phyloP scores from a whole-genome alignment of 2,329 filamentous ascomycete genomes.

The Claviceps digitariae region DNA sequence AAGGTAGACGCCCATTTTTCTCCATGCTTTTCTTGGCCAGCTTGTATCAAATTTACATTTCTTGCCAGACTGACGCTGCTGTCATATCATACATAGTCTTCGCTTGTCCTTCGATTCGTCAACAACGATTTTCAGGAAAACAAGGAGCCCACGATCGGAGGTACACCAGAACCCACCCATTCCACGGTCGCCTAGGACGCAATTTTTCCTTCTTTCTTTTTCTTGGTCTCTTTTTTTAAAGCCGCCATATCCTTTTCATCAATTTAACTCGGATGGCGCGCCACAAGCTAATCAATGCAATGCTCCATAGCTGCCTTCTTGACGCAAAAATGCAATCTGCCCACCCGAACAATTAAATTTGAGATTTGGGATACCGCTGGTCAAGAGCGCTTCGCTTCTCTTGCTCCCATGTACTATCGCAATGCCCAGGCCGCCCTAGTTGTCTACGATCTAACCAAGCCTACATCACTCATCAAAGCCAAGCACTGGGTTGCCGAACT shows the following conservation, averaged over 20 bases:
- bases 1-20: slow-evolving; percentile 50
- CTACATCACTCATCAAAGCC: slow-evolving; percentile 86
- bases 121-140: slow-evolving; percentile 99
- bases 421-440: slow-evolving; percentile 96
- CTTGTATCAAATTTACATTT: not conserved
- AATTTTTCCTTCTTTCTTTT: not conserved
- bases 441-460: slow-evolving; percentile 96
- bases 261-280: not conserved
- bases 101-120: slow-evolving; percentile 92
- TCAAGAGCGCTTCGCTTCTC: slow-evolving; percentile 90
- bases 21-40: not conserved
- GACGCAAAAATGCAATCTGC: slow-evolving; percentile 96
- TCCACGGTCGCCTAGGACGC: not conserved
- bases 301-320: slow-evolving; percentile 68
- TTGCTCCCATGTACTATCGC: slow-evolving; percentile 99
- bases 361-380: slow-evolving; percentile 98
- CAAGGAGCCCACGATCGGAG: slow-evolving; percentile 98
- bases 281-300: not conserved
- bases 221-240: not conserved
- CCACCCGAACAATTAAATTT: slow-evolving; percentile 81
- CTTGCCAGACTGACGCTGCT: slow-evolving; percentile 11
- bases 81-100: slow-evolving; percentile 71
- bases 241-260: not conserved
- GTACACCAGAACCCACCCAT: slow-evolving; percentile 34
- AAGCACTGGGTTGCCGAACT: slow-evolving; percentile 98